phyloP scores from a whole-genome alignment of 768 basidiomycete genomes.

The Lanmaoa pseudosensibilis region DNA sequence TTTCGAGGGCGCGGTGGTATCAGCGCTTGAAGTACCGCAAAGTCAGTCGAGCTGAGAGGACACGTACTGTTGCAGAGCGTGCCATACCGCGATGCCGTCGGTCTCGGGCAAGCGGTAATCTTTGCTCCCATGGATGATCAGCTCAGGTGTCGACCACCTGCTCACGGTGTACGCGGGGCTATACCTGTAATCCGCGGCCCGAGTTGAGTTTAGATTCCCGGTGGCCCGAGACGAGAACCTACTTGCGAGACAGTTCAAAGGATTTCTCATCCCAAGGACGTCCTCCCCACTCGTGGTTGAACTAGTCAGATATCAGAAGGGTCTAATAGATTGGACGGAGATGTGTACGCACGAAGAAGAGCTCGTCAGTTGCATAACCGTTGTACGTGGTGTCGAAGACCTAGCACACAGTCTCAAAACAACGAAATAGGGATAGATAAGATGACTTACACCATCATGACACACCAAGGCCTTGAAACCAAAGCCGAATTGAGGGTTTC shows the following conservation, averaged over 20 bases:
- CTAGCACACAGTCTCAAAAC: conserved; percentile 30
- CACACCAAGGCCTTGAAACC: conserved; percentile 89
- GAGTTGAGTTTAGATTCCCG: background rate
- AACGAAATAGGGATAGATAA: background rate
- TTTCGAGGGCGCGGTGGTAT: background rate
- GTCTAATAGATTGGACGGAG: background rate
- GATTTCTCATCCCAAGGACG: conserved; percentile 70
- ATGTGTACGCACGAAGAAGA: conserved; percentile 71
- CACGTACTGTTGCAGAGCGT: conserved; percentile 79
- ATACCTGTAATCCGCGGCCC: conserved; percentile 41
- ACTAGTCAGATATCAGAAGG: conserved; percentile 42
- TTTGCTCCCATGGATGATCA: conserved; percentile 84
- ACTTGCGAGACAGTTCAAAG: conserved; percentile 58
- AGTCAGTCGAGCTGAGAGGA: background rate
- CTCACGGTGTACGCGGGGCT: conserved; percentile 80
- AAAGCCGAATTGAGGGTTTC: conserved; percentile 85
- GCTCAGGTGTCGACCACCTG: conserved; percentile 84
- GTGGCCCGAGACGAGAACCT: conserved; percentile 11
- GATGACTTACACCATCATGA: conserved; percentile 78
- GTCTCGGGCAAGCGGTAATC: conserved; percentile 87
- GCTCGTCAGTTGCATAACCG: conserved; percentile 88
- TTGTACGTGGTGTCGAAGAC: conserved; percentile 77
- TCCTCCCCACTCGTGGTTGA: conserved; percentile 87
- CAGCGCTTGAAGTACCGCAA: background rate
- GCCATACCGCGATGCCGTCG: conserved; percentile 82